Base-by-base conservation (phyloP, 805 yeast genomes). In the Torulaspora microellipsoides region DNA sequence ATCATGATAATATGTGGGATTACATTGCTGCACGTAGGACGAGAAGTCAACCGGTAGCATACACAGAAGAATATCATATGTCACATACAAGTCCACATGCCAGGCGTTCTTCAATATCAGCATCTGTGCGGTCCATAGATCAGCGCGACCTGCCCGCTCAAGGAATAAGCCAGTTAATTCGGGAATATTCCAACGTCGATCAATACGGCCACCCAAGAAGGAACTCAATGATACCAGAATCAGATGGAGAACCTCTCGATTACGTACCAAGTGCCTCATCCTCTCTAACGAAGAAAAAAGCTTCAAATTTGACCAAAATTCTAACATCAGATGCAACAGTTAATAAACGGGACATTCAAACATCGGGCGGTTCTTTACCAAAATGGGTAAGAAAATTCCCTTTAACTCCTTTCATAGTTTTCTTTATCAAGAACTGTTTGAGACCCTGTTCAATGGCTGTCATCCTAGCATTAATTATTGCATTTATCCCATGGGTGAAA, bases 401-500 rank as follows among this genome's bases (percentile, higher is more conserved):
- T 8, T 48, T 59, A n/a, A 54, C 62, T 20, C 51, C 56, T 34
- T 52, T 56, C 17, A 23, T 59, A 6, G 61, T 55, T 2, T 70
- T 66, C 47, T 61, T 72, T 41, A 15, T 67, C 3, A 74, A 77
- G 45, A 85, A 83, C 60, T 77, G 83, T 52, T 57, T 71, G 36
- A 76, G 87, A 40, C 97, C 97, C 1, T 80, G 81, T 28, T 81
- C 95, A 1, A 49, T 85, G 23, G 69, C 95, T 1, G 73, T 89
- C 17, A 73, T 89, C 9, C 35, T 80, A 0, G 76, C 90, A 0
- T 67, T 91, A 35, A 69, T 72, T 1, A 69, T 87, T 14, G 78
- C 93, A 4, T 85, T 91, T 83, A 77, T 93, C 15, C 96, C 97
- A 1, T 93, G 96, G 77, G 75, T 84, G 3, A 81, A 83, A 52